Conservation (phyloP, 208 protist genomes). For the Trichomonas vaginalis region DNA sequence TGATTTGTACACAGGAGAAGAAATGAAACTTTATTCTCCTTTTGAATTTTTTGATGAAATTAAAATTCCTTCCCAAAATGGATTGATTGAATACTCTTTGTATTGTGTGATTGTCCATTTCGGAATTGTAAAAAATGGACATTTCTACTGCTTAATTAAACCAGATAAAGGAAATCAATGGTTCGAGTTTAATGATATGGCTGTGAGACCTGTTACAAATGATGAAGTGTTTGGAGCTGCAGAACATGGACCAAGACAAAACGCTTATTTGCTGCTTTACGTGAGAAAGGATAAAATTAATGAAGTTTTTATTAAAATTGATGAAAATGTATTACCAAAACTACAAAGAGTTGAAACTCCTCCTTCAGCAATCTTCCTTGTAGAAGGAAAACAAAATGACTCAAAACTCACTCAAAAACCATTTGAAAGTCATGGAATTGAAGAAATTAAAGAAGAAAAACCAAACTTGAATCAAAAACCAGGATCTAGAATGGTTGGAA, state of each 20-base stretch:
- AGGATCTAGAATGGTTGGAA: too few relatives aligned
- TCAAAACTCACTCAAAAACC: too few relatives aligned
- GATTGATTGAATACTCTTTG: conserved; percentile 32
- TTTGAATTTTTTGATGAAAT: background rate
- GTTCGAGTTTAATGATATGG: conserved; percentile 60
- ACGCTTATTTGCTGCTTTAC: background rate
- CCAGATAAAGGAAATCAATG: conserved; percentile 33
- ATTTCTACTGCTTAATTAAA: conserved; percentile 61
- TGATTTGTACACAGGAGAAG: background rate
- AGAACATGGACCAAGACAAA: background rate
- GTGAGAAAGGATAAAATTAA: background rate
- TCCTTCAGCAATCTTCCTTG: too few relatives aligned
- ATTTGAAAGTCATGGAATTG: too few relatives aligned
- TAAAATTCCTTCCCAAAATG: background rate
- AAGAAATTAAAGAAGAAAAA: too few relatives aligned
- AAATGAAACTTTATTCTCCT: background rate
- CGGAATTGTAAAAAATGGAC: conserved; percentile 56
- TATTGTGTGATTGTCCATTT: conserved; percentile 59
- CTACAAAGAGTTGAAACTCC: background rate
- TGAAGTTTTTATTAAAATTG: background rate
- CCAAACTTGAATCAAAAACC: too few relatives aligned
- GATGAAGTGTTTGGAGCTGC: conserved; percentile 30
- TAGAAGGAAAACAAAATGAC: too few relatives aligned
- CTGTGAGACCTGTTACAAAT: conserved; percentile 39
- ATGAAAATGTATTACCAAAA: background rate